A percentile compares a stretch with the other conserved stretches of the same genome.
These are phyloP conservation scores for Hymenoscyphus albidus DNA, from an alignment of 2,329 filamentous ascomycete species.

Conservation along the genomic window DNA sequence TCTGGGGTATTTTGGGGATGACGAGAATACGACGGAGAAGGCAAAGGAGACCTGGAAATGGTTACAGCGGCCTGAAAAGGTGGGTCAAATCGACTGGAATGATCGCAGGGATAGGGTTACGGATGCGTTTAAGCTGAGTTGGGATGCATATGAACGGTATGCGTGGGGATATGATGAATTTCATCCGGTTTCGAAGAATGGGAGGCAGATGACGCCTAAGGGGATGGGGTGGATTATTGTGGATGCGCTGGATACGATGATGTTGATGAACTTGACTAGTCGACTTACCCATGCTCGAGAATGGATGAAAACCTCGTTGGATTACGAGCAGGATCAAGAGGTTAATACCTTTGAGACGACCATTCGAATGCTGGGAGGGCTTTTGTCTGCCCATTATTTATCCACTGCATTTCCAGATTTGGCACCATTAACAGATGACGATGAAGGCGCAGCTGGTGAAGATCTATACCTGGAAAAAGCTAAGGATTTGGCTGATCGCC, in stretches of 20 bases:
- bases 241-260: constrained; percentile 92
- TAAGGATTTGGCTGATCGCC: constrained; percentile 81
- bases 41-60: constrained; percentile 53
- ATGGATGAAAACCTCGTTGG: constrained; percentile 78
- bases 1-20: constrained; percentile 54
- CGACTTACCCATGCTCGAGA: constrained; percentile 79
- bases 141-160: constrained; percentile 87
- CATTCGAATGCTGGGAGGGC: constrained; percentile 91
- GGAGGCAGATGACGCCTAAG: constrained; percentile 78
- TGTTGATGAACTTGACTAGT: constrained; percentile 94
- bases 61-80: constrained; percentile 49
- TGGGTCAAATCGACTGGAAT: constrained; percentile 63
- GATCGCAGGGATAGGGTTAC: constrained; percentile 75
- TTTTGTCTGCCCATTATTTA: constrained; percentile 93
- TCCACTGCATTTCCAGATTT: constrained; percentile 77
- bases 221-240: constrained; percentile 98
- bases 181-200: constrained; percentile 74
- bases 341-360: constrained; percentile 98
- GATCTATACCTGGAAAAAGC: constrained; percentile 96
- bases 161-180: constrained; percentile 94
- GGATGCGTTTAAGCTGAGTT: constrained; percentile 86
- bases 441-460: constrained; percentile 70
- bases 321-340: constrained; percentile 89
- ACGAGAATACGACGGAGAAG: constrained; percentile 32
- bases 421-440: constrained; percentile 68